Evolutionary conservation across 139 green algal species (phyloP).

Genomic region (Volvox reticuliferus): DNA sequence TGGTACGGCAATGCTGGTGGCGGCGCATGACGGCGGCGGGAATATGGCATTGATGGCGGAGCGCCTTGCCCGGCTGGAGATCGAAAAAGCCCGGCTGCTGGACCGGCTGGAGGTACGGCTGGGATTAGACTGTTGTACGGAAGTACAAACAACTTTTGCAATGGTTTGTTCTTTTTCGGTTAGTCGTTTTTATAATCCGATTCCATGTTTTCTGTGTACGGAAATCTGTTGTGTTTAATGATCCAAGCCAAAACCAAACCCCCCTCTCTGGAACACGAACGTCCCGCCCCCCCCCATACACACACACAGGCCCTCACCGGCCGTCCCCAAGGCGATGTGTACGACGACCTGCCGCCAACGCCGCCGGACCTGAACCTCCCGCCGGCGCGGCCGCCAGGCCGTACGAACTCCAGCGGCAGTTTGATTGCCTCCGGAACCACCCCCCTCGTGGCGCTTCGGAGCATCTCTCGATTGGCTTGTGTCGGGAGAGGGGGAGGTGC

Average conservation of each 20-base stretch:
- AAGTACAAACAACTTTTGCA: no score
- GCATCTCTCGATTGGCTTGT: constrained; percentile 3
- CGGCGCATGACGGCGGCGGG: neutral
- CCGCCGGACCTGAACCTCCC: constrained; percentile 20
- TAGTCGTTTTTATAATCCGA: no score
- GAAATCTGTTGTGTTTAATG: no score
- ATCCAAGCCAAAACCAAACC: no score
- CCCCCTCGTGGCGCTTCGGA: neutral
- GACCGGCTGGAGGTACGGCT: constrained; percentile 46
- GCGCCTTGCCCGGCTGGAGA: constrained; percentile 28
- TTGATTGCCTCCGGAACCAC: neutral
- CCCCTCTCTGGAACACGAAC: no score
- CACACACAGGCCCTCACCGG: constrained; percentile 32
- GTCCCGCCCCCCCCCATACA: no score
- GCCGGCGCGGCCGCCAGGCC: constrained; percentile 17
- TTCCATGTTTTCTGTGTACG: no score
- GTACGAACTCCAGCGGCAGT: neutral
- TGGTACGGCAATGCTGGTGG: neutral
- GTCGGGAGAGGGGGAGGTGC: neutral
- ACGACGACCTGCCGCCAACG: constrained; percentile 43
- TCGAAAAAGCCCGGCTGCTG: constrained; percentile 49
- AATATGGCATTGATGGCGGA: neutral
- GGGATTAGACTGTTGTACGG: no score
- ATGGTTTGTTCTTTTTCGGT: no score
- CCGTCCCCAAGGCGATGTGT: constrained; percentile 37